phyloP scores from a whole-genome alignment of 2,329 filamentous ascomycete species.

The Colletotrichum tropicale region DNA sequence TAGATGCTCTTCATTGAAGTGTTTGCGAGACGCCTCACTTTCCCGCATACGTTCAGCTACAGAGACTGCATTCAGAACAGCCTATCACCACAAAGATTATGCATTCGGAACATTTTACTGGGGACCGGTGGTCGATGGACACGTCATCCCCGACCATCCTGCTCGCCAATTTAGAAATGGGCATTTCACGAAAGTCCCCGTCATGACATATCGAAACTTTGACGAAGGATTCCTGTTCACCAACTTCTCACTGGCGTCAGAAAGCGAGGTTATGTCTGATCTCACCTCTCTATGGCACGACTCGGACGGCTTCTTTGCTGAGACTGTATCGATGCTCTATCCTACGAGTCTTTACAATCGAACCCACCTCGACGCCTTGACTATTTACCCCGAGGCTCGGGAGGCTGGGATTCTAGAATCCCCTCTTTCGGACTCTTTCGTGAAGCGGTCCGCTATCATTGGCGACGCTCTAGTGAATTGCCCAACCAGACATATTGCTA shows the following conservation, averaged over 20 bases:
- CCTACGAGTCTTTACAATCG: background rate
- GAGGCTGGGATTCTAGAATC: background rate
- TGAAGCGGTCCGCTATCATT: background rate
- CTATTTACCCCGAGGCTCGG: background rate
- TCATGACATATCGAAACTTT: background rate
- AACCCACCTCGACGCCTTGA: background rate
- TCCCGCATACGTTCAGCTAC: background rate
- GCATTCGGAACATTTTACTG: background rate
- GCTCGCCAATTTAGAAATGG: background rate
- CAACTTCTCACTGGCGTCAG: background rate
- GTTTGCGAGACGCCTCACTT: background rate
- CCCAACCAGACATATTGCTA: background rate
- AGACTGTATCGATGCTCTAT: background rate
- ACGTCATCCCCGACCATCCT: background rate
- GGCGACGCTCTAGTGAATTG: background rate
- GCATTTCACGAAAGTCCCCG: background rate
- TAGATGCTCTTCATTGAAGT: background rate
- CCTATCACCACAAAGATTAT: background rate
- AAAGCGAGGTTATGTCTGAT: background rate
- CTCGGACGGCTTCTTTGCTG: background rate
- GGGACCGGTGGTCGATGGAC: background rate
- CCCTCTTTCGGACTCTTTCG: background rate
- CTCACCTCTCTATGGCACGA: background rate
- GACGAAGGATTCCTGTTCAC: background rate
- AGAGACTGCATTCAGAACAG: background rate